Percentiles rank a stretch among this genome's conserved stretches.
phyloP scores from a whole-genome alignment of 2,329 filamentous ascomycete species.

The Aspergillus novoparasiticus region DNA sequence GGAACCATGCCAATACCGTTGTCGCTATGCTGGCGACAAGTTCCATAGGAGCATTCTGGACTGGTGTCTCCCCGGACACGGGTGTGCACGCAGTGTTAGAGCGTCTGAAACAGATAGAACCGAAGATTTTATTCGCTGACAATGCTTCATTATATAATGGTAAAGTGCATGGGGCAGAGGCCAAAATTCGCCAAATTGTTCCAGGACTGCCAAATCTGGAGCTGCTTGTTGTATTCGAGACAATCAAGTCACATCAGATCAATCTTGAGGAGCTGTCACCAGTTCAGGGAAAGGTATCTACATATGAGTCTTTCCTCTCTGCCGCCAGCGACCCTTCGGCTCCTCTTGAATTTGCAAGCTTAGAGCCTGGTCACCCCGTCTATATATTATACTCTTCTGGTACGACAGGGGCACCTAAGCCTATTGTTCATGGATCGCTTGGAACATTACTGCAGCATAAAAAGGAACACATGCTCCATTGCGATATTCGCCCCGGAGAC shows the following conservation, averaged over 20 bases:
- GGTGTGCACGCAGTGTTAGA: slow-evolving; percentile 90
- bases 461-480: slow-evolving; percentile 90
- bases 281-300: slow-evolving; percentile 40
- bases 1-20: slow-evolving; percentile 84
- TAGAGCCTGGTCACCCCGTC: slow-evolving; percentile 82
- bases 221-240: slow-evolving; percentile 74
- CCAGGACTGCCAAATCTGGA: slow-evolving; percentile 67
- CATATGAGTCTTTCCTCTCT: slow-evolving; percentile 50
- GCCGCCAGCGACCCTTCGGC: slow-evolving; percentile 42
- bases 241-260: slow-evolving; percentile 51
- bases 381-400: slow-evolving; percentile 94
- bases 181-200: slow-evolving; percentile 78
- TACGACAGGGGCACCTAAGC: slow-evolving; percentile 85
- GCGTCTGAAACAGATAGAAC: slow-evolving; percentile 80
- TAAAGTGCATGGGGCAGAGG: slow-evolving; percentile 77
- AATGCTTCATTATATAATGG: slow-evolving; percentile 90
- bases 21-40: slow-evolving; percentile 85
- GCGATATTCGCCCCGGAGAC: slow-evolving; percentile 72
- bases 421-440: slow-evolving; percentile 88
- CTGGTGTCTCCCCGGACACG: slow-evolving; percentile 87
- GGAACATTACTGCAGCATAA: slow-evolving; percentile 95
- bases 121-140: slow-evolving; percentile 80
- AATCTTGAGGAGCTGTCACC: slow-evolving; percentile 38
- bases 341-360: slow-evolving; percentile 69
- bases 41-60: slow-evolving; percentile 87